Conservation (phyloP, 2,329 filamentous ascomycete genomes). For the Pseudocercospora fijiensis region DNA sequence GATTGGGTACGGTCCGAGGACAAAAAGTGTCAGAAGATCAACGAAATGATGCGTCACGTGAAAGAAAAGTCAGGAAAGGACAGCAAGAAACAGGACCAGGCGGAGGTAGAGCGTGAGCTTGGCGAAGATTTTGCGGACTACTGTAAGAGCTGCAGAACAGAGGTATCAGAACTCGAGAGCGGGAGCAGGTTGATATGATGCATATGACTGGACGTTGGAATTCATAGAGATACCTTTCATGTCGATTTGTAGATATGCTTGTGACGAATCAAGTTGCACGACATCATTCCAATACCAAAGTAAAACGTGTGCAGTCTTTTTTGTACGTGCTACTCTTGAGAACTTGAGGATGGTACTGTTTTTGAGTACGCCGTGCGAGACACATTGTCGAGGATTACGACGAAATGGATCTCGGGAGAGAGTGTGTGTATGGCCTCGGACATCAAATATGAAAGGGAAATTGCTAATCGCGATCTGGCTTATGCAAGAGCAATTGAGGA, state of each 20-base stretch:
- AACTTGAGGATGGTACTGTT: no score
- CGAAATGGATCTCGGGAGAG: no score
- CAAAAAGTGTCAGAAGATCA: constrained; percentile 66
- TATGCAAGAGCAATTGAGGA: no score
- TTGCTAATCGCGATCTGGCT: no score
- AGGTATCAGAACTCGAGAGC: constrained; percentile 30
- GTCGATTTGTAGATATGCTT: constrained; percentile 25
- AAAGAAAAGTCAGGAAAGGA: constrained; percentile 17
- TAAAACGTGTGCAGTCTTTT: no score
- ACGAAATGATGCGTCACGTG: constrained; percentile 47
- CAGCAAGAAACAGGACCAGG: not conserved
- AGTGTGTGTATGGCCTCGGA: no score
- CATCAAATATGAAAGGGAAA: no score
- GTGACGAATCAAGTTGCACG: no score
- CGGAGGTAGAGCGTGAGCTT: constrained; percentile 37
- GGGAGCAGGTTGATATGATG: constrained; percentile 21
- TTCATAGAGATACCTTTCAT: not conserved
- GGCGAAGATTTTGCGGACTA: constrained; percentile 59
- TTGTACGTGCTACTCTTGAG: no score
- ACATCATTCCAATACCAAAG: no score
- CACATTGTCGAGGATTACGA: no score
- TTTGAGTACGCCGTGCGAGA: no score
- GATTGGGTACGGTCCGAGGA: constrained; percentile 85
- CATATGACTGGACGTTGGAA: not conserved
- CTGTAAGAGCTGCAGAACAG: constrained; percentile 59